Evolutionary conservation across 2,329 filamentous ascomycete species (phyloP).

Genomic region (Fusarium xylarioides): DNA sequence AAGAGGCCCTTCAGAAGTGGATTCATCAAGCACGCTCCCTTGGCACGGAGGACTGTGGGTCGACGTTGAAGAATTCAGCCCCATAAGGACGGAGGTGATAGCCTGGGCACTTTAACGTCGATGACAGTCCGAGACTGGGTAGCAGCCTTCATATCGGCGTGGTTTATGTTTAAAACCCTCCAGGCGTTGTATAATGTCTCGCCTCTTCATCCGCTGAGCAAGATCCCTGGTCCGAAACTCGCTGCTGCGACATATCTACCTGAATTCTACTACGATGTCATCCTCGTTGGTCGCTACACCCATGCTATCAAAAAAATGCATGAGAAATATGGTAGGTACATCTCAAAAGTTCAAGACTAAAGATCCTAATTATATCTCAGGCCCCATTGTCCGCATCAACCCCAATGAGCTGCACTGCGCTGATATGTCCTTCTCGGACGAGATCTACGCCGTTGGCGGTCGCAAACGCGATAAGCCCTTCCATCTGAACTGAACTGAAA

Average conservation of each 20-base stretch:
- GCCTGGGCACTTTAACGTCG: not conserved
- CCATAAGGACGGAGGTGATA: not conserved
- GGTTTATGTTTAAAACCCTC: not conserved
- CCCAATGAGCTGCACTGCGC: constrained; percentile 13
- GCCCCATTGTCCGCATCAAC: constrained; percentile 9
- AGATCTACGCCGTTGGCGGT: constrained; percentile 14
- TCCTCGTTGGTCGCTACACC: constrained; percentile 17
- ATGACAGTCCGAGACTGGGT: not conserved
- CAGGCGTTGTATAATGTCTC: constrained; percentile 17
- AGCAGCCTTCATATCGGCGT: not conserved
- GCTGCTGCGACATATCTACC: constrained; percentile 16
- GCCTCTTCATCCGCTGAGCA: constrained; percentile 10
- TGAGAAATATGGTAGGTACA: constrained; percentile 2
- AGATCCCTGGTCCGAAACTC: constrained; percentile 14
- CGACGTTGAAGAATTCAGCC: not conserved
- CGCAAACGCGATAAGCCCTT: constrained; percentile 15
- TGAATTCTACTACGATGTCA: constrained; percentile 20
- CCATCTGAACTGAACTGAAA: too few relatives aligned
- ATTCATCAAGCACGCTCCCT: not conserved
- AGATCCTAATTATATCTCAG: not conserved
- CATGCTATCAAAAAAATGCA: constrained; percentile 18
- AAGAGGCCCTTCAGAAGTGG: accelerated
- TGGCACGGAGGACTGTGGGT: not conserved
- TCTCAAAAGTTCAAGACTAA: too few relatives aligned
- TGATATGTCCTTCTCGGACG: constrained; percentile 18